Evolutionary conservation across 177 flowering plant genomes (phyloP).

Genomic region (Telopea speciosissima): DNA sequence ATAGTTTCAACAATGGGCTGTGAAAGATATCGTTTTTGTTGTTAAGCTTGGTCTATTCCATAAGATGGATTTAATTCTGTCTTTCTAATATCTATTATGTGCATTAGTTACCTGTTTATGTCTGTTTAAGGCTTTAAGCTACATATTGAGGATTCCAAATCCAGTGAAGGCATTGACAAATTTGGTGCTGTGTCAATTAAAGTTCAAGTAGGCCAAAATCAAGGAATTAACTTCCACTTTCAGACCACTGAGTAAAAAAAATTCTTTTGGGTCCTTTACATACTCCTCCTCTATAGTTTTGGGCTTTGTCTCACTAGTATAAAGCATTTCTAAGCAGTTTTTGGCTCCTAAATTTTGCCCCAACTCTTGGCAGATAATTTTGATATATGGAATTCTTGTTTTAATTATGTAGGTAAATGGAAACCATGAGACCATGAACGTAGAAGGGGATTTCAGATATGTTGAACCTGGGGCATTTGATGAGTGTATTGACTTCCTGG

Average conservation of each 20-base stretch:
- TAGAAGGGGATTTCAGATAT: slow-evolving; percentile 93
- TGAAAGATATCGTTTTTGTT: background rate
- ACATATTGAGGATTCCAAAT: background rate
- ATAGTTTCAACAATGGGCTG: background rate
- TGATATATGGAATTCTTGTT: background rate
- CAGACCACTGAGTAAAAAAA: background rate
- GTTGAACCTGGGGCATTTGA: slow-evolving; percentile 77
- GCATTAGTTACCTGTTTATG: background rate
- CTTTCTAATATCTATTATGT: too few species aligned
- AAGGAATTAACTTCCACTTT: background rate
- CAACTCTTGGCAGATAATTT: background rate
- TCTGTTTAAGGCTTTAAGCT: background rate
- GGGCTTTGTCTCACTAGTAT: background rate
- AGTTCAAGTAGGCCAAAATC: background rate
- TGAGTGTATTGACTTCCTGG: slow-evolving; percentile 69
- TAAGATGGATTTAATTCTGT: too few species aligned
- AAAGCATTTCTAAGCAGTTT: background rate
- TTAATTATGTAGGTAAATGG: slow-evolving; percentile 61
- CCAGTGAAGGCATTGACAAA: background rate
- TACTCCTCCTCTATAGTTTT: background rate
- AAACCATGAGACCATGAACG: slow-evolving; percentile 97
- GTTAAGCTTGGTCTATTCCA: background rate
- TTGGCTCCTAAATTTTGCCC: background rate
- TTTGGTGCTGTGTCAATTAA: background rate
- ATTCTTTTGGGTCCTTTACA: background rate